phyloP scores from a whole-genome alignment of 768 basidiomycete genomes.

The Phaffia australis region DNA sequence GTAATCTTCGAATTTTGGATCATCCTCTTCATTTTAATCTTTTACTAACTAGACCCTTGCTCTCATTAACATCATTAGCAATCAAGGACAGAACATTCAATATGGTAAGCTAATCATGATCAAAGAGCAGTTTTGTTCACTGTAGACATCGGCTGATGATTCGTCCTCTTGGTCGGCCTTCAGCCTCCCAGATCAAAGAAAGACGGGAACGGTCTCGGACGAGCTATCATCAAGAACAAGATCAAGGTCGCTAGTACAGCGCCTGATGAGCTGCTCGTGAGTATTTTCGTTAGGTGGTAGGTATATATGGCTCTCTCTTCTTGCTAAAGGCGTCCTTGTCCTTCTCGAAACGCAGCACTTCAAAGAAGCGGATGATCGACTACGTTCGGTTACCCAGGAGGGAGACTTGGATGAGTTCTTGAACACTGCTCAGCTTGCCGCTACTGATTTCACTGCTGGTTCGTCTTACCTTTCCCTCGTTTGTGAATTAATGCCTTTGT shows the following conservation, averaged over 20 bases:
- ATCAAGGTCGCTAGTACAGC: slow-evolving; percentile 53
- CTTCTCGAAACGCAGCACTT: slow-evolving; percentile 45
- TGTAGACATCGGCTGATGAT: neutral
- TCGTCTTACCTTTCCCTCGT: slow-evolving; percentile 27
- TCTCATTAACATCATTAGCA: too few relatives aligned
- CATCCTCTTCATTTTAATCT: too few relatives aligned
- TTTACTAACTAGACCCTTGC: too few relatives aligned
- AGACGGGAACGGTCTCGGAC: slow-evolving; percentile 57
- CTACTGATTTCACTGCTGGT: slow-evolving; percentile 94
- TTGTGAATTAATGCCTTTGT: neutral
- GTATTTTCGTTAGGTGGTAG: neutral
- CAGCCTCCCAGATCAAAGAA: slow-evolving; percentile 34
- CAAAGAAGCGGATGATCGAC: slow-evolving; percentile 54
- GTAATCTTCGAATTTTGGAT: too few relatives aligned
- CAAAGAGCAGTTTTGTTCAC: too few relatives aligned
- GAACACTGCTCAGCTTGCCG: slow-evolving; percentile 86
- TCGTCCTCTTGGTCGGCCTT: neutral
- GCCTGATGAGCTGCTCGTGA: slow-evolving; percentile 49
- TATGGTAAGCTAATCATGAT: too few relatives aligned
- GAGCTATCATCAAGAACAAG: slow-evolving; percentile 88
- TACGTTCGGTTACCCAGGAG: slow-evolving; percentile 92
- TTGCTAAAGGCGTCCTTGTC: slow-evolving; percentile 6
- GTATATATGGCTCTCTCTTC: neutral
- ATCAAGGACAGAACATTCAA: too few relatives aligned
- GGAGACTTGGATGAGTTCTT: slow-evolving; percentile 90